Evolutionary conservation across 495 filamentous ascomycete species (phyloP).

Genomic region (Xylaria nigripes): DNA sequence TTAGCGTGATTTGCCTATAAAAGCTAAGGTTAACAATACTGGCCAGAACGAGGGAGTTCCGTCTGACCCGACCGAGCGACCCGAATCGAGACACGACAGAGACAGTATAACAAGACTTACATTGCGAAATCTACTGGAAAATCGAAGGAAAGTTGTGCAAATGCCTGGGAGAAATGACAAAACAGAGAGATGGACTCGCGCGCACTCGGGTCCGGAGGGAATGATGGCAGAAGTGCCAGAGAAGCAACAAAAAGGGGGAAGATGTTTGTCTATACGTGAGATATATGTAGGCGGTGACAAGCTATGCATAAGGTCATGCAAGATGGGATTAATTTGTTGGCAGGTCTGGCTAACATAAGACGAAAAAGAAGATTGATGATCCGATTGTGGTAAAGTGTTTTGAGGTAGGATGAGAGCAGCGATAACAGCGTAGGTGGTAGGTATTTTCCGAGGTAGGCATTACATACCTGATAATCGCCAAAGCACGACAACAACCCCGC

Average conservation of each 20-base stretch:
- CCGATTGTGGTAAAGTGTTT: background rate
- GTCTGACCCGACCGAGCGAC: background rate
- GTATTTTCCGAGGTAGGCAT: background rate
- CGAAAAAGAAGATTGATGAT: background rate
- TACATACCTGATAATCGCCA: background rate
- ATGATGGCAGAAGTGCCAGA: background rate
- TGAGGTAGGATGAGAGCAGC: background rate
- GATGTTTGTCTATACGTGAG: background rate
- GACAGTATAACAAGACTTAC: constrained; percentile 1
- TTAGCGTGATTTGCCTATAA: constrained; percentile 75
- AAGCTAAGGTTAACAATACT: background rate
- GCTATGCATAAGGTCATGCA: constrained; percentile 4
- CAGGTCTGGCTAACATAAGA: background rate
- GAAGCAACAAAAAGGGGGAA: constrained; percentile 1
- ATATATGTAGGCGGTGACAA: background rate
- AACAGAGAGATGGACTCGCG: background rate
- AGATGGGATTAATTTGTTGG: background rate
- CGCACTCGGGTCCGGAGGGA: background rate
- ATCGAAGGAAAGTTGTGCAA: background rate
- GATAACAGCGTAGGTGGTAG: background rate
- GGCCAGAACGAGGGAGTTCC: background rate
- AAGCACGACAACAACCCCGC: background rate
- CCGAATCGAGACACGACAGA: background rate
- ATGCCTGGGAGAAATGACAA: background rate
- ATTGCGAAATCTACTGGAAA: background rate